Evolutionary conservation across 495 filamentous ascomycete genomes (phyloP).

Genomic region (Penicilliopsis zonata): DNA sequence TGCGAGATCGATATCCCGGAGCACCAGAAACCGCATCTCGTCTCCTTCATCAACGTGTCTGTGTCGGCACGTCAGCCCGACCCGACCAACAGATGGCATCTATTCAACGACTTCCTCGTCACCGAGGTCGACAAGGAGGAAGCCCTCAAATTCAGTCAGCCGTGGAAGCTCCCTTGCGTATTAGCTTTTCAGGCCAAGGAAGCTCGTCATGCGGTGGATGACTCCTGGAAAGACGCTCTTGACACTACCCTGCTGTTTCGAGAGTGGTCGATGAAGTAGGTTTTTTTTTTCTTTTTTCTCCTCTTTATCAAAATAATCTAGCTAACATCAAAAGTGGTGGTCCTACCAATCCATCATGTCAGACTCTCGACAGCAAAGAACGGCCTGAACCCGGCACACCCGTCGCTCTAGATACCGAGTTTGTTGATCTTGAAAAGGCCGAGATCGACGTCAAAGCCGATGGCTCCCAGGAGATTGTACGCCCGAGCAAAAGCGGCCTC

Average conservation of each 20-base stretch:
- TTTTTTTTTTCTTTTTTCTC: constrained; percentile 3
- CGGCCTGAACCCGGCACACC: constrained; percentile 56
- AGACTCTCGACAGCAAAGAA: constrained; percentile 54
- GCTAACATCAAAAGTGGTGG: constrained; percentile 16
- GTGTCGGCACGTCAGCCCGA: constrained; percentile 48
- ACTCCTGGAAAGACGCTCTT: constrained; percentile 71
- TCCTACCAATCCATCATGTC: constrained; percentile 26
- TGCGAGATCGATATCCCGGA: constrained; percentile 76
- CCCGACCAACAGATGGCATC: constrained; percentile 61
- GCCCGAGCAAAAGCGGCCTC: constrained; percentile 72
- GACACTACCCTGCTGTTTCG: constrained; percentile 76
- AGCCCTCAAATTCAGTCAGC: constrained; percentile 73
- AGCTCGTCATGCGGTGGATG: constrained; percentile 62
- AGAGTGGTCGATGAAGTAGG: constrained; percentile 53
- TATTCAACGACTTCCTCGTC: constrained; percentile 97
- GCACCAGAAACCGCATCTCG: constrained; percentile 78
- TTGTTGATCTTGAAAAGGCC: constrained; percentile 78
- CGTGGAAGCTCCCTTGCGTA: constrained; percentile 86
- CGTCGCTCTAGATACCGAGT: constrained; percentile 89
- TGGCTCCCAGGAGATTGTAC: constrained; percentile 72
- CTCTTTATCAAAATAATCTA: not conserved
- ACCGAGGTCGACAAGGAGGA: constrained; percentile 65
- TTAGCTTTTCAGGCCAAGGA: constrained; percentile 72
- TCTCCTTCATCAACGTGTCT: constrained; percentile 79
- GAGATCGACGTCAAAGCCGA: constrained; percentile 91